Evolutionary conservation across 345 rosid genomes (phyloP).

Genomic region (Moricandia arvensis): DNA sequence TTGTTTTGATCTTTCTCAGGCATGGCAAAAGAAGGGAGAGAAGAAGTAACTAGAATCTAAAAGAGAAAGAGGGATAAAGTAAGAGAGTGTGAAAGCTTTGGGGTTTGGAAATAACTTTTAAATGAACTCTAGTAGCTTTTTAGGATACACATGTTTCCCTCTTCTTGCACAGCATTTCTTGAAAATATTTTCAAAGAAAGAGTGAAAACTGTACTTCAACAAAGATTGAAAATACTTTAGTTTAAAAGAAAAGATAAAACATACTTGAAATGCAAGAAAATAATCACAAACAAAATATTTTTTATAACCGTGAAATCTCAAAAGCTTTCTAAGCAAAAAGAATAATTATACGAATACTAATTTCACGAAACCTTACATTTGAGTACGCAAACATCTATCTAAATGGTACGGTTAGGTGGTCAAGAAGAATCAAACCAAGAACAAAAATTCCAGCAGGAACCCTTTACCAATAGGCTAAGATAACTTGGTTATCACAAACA

Average conservation of each 20-base stretch:
- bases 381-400: too few relatives aligned
- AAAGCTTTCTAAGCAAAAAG: too few relatives aligned
- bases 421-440: too few relatives aligned
- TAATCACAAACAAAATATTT: background rate
- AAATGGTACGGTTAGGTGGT: too few relatives aligned
- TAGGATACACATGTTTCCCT: constrained; percentile 13
- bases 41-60: background rate
- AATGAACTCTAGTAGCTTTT: background rate
- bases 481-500: too few relatives aligned
- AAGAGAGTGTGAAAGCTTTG: constrained; percentile 27
- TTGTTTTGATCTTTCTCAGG: background rate
- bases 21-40: constrained; percentile 12
- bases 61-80: background rate
- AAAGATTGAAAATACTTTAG: background rate
- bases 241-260: background rate
- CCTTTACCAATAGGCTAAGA: too few relatives aligned
- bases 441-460: too few relatives aligned
- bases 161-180: constrained; percentile 7
- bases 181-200: background rate
- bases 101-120: constrained; percentile 5
- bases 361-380: too few relatives aligned
- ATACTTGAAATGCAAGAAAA: background rate
- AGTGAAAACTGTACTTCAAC: background rate
- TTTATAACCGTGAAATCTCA: too few relatives aligned
- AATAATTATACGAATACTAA: too few relatives aligned